Percentiles rank a stretch among this genome's conserved stretches.
These are phyloP conservation scores for Claviceps monticola DNA, from an alignment of 2,329 filamentous ascomycete species.

Conservation along the genomic window DNA sequence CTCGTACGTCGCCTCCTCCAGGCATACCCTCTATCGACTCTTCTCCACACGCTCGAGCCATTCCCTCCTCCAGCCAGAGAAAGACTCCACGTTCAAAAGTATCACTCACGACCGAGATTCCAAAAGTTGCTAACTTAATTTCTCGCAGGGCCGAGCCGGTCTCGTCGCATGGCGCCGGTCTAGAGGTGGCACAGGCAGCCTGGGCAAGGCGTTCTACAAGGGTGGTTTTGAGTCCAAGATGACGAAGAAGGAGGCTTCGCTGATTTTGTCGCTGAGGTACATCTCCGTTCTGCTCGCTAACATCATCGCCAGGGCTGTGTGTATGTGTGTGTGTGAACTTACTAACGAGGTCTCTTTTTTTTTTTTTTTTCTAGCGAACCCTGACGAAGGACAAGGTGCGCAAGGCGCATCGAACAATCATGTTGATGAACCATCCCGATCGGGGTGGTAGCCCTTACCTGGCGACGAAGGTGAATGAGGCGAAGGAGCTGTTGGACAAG, in stretches of 20 bases:
- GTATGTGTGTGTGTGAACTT: not conserved
- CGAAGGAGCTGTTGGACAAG: constrained; percentile 91
- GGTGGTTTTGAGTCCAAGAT: constrained; percentile 95
- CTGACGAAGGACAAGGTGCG: constrained; percentile 87
- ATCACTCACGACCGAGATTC: no score
- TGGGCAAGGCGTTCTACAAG: constrained; percentile 93
- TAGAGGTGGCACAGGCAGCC: constrained; percentile 58
- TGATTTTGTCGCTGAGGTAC: constrained; percentile 86
- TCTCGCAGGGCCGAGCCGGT: constrained; percentile 68
- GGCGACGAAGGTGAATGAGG: constrained; percentile 96
- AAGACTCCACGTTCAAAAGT: no score
- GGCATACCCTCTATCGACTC: not conserved
- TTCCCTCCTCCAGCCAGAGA: no score
- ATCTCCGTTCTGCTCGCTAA: constrained; percentile 7
- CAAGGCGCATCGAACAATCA: constrained; percentile 87
- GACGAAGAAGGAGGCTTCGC: constrained; percentile 77
- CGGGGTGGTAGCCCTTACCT: constrained; percentile 92
- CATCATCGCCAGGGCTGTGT: no score
- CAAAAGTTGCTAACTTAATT: no score
- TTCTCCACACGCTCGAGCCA: not conserved
- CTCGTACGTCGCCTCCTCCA: constrained; percentile 23
- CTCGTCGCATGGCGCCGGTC: constrained; percentile 79
- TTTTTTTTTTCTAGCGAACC: constrained; percentile 48
- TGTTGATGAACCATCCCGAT: constrained; percentile 97
- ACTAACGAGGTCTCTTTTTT: no score